Conservation (phyloP, 202 grass and related monocot genomes). For the Setaria italica region DNA sequence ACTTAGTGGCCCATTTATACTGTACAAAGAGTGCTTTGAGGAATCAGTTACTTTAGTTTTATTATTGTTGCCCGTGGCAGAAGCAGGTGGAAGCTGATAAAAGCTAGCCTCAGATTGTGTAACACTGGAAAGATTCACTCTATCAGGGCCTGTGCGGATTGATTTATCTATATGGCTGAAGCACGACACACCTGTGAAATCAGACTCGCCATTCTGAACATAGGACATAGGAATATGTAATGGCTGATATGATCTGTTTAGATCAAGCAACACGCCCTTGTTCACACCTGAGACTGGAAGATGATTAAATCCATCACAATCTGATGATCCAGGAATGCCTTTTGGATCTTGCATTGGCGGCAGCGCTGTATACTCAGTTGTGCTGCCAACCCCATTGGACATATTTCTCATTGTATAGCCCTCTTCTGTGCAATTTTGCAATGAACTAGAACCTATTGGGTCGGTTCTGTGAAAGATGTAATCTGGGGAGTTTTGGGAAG, state of each 20-base stretch:
- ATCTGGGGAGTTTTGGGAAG: slow-evolving; percentile 64
- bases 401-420: slow-evolving; percentile 45
- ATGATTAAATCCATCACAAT: slow-evolving; percentile 27
- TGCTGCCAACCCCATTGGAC: slow-evolving; percentile 42
- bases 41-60: slow-evolving; percentile 36
- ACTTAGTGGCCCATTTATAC: slow-evolving; percentile 32
- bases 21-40: slow-evolving; percentile 20
- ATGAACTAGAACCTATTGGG: slow-evolving; percentile 51
- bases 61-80: slow-evolving; percentile 30
- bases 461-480: slow-evolving; percentile 49
- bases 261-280: slow-evolving; percentile 32
- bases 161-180: slow-evolving; percentile 40
- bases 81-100: slow-evolving; percentile 35
- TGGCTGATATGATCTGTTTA: slow-evolving; percentile 47
- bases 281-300: slow-evolving; percentile 41
- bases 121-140: slow-evolving; percentile 35
- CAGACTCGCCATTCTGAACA: slow-evolving; percentile 52
- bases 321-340: slow-evolving; percentile 42
- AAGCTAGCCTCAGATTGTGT: slow-evolving; percentile 35
- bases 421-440: slow-evolving; percentile 47
- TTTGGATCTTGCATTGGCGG: slow-evolving; percentile 60
- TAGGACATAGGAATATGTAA: slow-evolving; percentile 50
- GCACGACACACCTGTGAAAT: slow-evolving; percentile 41
- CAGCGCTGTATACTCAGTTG: slow-evolving; percentile 57
- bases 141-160: slow-evolving; percentile 44